Percentiles rank a stretch among this genome's conserved stretches.
Conservation (phyloP, 176 grass and related monocot genomes). For the Triticum timopheevii region DNA sequence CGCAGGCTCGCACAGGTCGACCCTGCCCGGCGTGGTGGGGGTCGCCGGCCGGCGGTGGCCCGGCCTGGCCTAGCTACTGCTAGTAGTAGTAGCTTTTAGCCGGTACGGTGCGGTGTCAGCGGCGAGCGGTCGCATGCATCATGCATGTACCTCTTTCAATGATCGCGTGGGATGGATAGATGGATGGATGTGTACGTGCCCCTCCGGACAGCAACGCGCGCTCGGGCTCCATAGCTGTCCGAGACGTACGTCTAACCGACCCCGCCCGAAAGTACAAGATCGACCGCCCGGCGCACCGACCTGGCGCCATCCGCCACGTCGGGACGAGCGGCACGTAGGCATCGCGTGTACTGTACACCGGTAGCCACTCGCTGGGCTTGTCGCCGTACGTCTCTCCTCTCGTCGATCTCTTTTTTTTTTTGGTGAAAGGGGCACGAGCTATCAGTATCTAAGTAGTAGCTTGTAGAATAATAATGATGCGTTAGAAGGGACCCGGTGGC, state of each 20-base stretch:
- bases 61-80: background rate
- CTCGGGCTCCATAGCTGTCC: background rate
- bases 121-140: background rate
- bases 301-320: conserved; percentile 25
- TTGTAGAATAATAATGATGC: too few species aligned
- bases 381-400: background rate
- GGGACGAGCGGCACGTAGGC: conserved; percentile 1
- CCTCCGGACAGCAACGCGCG: background rate
- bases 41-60: background rate
- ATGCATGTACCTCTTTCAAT: background rate
- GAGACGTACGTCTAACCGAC: conserved; percentile 37
- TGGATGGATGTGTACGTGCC: background rate
- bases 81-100: background rate
- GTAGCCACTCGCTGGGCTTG: background rate
- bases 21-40: background rate
- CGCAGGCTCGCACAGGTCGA: background rate
- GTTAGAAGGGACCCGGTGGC: too few species aligned
- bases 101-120: background rate
- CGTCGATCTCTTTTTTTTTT: background rate
- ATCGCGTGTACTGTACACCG: background rate
- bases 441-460: background rate
- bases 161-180: background rate
- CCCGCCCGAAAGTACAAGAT: conserved; percentile 16
- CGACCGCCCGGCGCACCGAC: background rate
- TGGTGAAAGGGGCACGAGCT: background rate